Base-by-base conservation (phyloP, 164 flowering plant species). In the Aristolochia fimbriata region DNA sequence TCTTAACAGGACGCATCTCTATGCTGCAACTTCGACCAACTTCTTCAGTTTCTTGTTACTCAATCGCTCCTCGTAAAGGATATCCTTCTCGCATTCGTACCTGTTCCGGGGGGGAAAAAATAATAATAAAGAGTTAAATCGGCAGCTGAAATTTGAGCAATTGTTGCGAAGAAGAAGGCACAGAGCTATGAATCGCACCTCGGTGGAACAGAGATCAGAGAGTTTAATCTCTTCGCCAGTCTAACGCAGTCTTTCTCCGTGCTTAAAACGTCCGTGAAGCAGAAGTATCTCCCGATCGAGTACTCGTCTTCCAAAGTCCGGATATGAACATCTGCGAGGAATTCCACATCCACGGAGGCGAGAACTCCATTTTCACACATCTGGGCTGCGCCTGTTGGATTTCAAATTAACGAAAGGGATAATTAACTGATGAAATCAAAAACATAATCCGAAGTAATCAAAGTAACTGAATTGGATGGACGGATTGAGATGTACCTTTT, bases 331-430 rank as follows among this genome's bases (percentile, higher is more conserved):
- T 87, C 80, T 3, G 68, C 85, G 15, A 87, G 76, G 61, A 74
- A 81, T 24, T 73, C 60, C 56, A 81, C 80, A 62, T 84, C 81
- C 0, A 84, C 90, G 20, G 47, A 62, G 4, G 83, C 93, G 14
- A 86, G 52, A 2, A 86, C 81, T 46, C 93, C 93, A 63, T 77
- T 75, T 63, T 78, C 84, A 55, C 76, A 86, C 93, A 86, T 86
- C 50, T 86, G 69, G 51, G 81, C 81, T 10, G 86, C 90, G 53
- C 87, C 92, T 83, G 73, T 53, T 6, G 23, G 14, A 50, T 10
- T 24, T 48, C 53, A 50, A 50, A 16, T 8, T 12, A 50, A 3
- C 5, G 45, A 41, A 45, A 43, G 3, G 14, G 15, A 11, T n/a
- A 0, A 13, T 23, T 27, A 27, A 27, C 3, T 27, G 30, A 2